phyloP scores from a whole-genome alignment of 495 filamentous ascomycete species.

The Apodospora peruviana region DNA sequence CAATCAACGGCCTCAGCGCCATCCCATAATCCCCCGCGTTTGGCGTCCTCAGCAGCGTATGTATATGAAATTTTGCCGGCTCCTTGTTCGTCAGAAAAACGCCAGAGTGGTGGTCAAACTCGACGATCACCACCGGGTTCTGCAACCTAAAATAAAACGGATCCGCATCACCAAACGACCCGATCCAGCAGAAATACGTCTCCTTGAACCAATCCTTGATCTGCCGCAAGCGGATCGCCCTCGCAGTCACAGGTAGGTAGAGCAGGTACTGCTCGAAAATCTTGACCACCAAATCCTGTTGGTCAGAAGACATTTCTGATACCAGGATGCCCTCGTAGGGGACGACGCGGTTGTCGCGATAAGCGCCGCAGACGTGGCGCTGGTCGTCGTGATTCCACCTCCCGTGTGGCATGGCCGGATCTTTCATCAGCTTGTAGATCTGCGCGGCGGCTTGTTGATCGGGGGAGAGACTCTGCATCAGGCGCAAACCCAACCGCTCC shows the following conservation, averaged over 20 bases:
- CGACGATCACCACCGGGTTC: constrained; percentile 63
- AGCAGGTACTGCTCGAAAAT: constrained; percentile 58
- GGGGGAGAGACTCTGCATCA: constrained; percentile 59
- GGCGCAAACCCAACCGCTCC: constrained; percentile 52
- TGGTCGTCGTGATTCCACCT: constrained; percentile 73
- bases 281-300: constrained; percentile 48
- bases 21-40: constrained; percentile 72
- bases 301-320: constrained; percentile 33
- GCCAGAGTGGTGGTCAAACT: constrained; percentile 78
- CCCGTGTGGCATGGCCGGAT: constrained; percentile 57
- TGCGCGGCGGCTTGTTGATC: constrained; percentile 47
- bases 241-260: constrained; percentile 52
- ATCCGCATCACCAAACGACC: constrained; percentile 57
- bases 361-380: constrained; percentile 67
- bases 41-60: constrained; percentile 63
- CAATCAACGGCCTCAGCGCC: constrained; percentile 29
- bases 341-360: constrained; percentile 68
- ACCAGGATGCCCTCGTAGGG: constrained; percentile 64
- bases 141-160: constrained; percentile 74
- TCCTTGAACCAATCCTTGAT: constrained; percentile 50
- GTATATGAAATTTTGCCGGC: constrained; percentile 72
- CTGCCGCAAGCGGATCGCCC: constrained; percentile 46
- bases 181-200: constrained; percentile 76
- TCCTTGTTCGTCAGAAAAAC: constrained; percentile 68
- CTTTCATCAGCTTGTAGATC: constrained; percentile 50